These are phyloP conservation scores for Podospora conica DNA, from an alignment of 495 filamentous ascomycete species.

Conservation along the genomic window DNA sequence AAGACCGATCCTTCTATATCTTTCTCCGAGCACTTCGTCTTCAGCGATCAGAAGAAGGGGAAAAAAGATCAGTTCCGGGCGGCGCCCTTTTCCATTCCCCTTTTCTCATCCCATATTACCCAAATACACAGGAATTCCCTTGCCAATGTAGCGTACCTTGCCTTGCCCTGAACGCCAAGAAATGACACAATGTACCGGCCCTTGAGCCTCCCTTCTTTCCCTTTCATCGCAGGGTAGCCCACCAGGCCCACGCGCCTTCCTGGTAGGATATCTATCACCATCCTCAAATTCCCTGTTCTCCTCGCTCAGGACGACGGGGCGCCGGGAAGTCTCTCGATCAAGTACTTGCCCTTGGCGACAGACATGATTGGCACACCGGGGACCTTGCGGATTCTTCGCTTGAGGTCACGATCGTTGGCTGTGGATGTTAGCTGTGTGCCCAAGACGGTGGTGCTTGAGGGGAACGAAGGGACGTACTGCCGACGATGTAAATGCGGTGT, in stretches of 20 bases:
- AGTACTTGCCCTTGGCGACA: constrained; percentile 78
- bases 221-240: background rate
- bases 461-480: constrained; percentile 22
- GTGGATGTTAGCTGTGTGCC: background rate
- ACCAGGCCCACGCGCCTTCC: background rate
- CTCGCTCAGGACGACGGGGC: constrained; percentile 44
- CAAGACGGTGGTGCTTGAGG: background rate
- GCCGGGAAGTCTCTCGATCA: constrained; percentile 85
- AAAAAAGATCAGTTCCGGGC: background rate
- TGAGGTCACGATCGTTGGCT: constrained; percentile 81
- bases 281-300: background rate
- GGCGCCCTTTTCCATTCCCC: background rate
- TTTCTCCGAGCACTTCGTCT: background rate
- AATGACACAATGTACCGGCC: background rate
- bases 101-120: background rate
- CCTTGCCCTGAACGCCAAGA: background rate
- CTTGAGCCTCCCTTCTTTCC: background rate
- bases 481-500: constrained; percentile 79
- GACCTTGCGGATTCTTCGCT: constrained; percentile 74
- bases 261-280: background rate
- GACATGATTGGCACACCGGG: constrained; percentile 51
- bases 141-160: background rate
- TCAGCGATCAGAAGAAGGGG: background rate
- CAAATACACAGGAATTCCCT: background rate
- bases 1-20: background rate